phyloP scores from a whole-genome alignment of 208 protist species.

The Phytomonas francai region DNA sequence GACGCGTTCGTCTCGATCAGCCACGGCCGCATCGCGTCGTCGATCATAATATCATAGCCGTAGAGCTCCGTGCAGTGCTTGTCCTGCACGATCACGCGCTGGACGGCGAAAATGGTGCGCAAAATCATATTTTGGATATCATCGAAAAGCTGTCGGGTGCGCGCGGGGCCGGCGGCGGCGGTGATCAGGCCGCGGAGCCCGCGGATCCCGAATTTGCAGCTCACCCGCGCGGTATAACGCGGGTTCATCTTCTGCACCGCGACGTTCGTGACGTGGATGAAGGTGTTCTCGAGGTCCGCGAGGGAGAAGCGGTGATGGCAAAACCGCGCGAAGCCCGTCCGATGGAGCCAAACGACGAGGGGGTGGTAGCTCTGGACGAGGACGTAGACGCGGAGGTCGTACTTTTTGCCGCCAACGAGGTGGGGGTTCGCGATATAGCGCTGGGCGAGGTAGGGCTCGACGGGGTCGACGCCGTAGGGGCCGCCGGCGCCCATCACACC shows the following conservation, averaged over 20 bases:
- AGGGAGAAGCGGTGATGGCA: constrained; percentile 88
- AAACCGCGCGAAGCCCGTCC: constrained; percentile 90
- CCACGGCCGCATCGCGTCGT: constrained; percentile 76
- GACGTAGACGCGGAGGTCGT: constrained; percentile 92
- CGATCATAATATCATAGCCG: constrained; percentile 90
- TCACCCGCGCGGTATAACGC: constrained; percentile 78
- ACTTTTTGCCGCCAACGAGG: constrained; percentile 91
- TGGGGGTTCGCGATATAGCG: constrained; percentile 90
- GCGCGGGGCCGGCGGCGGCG: constrained; percentile 68
- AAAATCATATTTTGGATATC: constrained; percentile 92
- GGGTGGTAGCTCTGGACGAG: constrained; percentile 83
- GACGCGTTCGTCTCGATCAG: constrained; percentile 91
- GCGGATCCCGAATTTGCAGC: constrained; percentile 83
- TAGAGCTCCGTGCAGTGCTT: constrained; percentile 90
- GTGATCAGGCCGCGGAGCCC: constrained; percentile 78
- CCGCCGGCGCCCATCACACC: background rate
- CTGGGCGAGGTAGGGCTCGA: constrained; percentile 84
- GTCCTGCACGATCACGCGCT: constrained; percentile 72
- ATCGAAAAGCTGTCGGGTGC: constrained; percentile 83
- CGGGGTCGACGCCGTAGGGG: constrained; percentile 38
- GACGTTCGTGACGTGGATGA: constrained; percentile 96
- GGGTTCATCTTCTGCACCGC: constrained; percentile 94
- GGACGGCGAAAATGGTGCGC: constrained; percentile 66
- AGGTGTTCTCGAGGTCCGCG: constrained; percentile 88
- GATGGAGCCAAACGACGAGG: constrained; percentile 85